phyloP scores from a whole-genome alignment of 768 basidiomycete species.

The Tylopilus rubrobrunneus region DNA sequence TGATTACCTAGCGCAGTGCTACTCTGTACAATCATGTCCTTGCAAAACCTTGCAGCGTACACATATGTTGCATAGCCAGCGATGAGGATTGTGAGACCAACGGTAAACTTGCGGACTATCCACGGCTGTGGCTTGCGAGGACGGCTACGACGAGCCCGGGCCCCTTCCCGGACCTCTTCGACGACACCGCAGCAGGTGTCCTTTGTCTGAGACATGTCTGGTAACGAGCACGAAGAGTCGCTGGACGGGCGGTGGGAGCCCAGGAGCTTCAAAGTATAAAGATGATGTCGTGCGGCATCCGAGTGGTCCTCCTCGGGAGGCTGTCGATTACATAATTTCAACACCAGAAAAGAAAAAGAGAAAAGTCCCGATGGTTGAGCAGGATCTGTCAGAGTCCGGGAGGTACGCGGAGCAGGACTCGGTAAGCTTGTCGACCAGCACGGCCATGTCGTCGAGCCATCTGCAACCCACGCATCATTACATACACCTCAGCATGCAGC shows the following conservation, averaged over 20 bases:
- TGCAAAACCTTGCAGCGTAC: slow-evolving; percentile 67
- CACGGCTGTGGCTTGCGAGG: slow-evolving; percentile 60
- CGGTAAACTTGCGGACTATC: slow-evolving; percentile 66
- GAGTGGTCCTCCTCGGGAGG: slow-evolving; percentile 2
- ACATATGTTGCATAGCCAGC: slow-evolving; percentile 73
- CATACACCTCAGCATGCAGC: slow-evolving; percentile 21
- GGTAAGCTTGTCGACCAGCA: not conserved
- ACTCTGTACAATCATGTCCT: slow-evolving; percentile 59
- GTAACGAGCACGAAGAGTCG: not conserved
- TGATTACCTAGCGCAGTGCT: slow-evolving; percentile 43
- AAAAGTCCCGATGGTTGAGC: not conserved
- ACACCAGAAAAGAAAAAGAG: not conserved
- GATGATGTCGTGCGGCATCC: slow-evolving; percentile 13
- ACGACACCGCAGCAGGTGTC: slow-evolving; percentile 48
- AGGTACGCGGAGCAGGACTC: not conserved
- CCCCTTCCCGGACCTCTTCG: slow-evolving; percentile 48
- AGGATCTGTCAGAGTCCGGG: not conserved
- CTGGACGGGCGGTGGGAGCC: not conserved
- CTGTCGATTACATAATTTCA: slow-evolving; percentile 23
- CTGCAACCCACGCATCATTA: slow-evolving; percentile 21
- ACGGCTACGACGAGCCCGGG: slow-evolving; percentile 37
- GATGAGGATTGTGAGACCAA: slow-evolving; percentile 56
- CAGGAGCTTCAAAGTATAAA: not conserved
- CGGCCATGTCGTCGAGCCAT: slow-evolving; percentile 6
- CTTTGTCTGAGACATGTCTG: slow-evolving; percentile 15